These are phyloP conservation scores for Oryza glaberrima DNA, from an alignment of 176 grass and related monocot genomes.

Conservation along the genomic window DNA sequence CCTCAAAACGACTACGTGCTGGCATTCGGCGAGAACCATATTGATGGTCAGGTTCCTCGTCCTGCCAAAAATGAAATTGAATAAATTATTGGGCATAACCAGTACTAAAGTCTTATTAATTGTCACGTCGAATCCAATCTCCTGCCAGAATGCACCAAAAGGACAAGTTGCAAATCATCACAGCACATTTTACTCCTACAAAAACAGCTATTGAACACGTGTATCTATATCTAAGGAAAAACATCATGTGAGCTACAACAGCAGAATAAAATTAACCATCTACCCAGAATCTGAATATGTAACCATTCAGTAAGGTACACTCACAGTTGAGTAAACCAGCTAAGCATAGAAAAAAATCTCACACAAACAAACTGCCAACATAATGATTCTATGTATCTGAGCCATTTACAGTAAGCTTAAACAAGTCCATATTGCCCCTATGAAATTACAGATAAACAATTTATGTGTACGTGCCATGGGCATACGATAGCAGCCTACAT, in stretches of 20 bases:
- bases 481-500: neutral
- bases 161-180: constrained; percentile 10
- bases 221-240: neutral
- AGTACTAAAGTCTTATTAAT: neutral
- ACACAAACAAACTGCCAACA: neutral
- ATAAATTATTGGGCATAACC: neutral
- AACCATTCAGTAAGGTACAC: constrained; percentile 4
- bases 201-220: neutral
- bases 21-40: constrained; percentile 65
- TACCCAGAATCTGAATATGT: neutral
- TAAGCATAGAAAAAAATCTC: constrained; percentile 34
- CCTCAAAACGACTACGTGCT: constrained; percentile 65
- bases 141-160: neutral
- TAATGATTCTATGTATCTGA: constrained; percentile 13
- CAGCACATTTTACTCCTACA: constrained; percentile 4
- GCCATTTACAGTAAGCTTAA: constrained; percentile 29
- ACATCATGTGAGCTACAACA: neutral
- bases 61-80: constrained; percentile 48
- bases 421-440: neutral
- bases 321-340: constrained; percentile 4
- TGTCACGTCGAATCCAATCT: neutral
- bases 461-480: neutral
- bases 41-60: constrained; percentile 80
- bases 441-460: neutral
- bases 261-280: constrained; percentile 17